Percentiles rank a stretch among this genome's conserved stretches.
Conservation (phyloP, 2,329 filamentous ascomycete genomes). For the Ophiocordyceps australis region DNA sequence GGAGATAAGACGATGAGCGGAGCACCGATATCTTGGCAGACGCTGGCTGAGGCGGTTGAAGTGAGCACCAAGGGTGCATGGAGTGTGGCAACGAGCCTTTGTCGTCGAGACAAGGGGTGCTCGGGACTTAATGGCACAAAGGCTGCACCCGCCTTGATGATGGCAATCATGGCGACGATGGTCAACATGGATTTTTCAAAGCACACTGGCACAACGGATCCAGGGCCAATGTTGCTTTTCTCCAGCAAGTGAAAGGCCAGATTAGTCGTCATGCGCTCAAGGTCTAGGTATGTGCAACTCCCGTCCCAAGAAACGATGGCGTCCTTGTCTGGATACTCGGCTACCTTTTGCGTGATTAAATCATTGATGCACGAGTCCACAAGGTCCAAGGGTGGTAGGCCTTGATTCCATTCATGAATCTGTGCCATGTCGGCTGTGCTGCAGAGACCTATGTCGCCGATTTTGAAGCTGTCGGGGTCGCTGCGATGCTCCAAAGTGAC, state of each 20-base stretch:
- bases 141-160: constrained; percentile 10
- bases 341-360: constrained; percentile 3
- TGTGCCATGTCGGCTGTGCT: too few species aligned
- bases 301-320: constrained; percentile 3
- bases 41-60: too few species aligned
- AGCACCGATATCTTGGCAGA: too few species aligned
- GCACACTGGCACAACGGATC: constrained; percentile 1
- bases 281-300: constrained; percentile 1
- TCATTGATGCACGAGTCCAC: constrained; percentile 10
- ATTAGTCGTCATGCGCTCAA: constrained; percentile 1
- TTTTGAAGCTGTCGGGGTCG: too few species aligned
- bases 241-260: background rate
- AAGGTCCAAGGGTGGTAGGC: too few species aligned
- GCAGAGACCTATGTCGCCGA: too few species aligned
- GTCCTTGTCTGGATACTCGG: constrained; percentile 1
- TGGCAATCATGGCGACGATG: constrained; percentile 6
- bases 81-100: constrained; percentile 2
- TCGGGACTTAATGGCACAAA: constrained; percentile 9
- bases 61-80: too few species aligned
- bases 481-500: too few species aligned
- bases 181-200: constrained; percentile 6
- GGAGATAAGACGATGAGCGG: too few species aligned
- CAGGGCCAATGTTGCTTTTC: background rate
- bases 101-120: constrained; percentile 1
- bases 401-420: too few species aligned